Evolutionary conservation across 208 protist species (phyloP), one percentile per base, ranked within the genome.

Genomic region (Trypanosoma scelopori): DNA sequence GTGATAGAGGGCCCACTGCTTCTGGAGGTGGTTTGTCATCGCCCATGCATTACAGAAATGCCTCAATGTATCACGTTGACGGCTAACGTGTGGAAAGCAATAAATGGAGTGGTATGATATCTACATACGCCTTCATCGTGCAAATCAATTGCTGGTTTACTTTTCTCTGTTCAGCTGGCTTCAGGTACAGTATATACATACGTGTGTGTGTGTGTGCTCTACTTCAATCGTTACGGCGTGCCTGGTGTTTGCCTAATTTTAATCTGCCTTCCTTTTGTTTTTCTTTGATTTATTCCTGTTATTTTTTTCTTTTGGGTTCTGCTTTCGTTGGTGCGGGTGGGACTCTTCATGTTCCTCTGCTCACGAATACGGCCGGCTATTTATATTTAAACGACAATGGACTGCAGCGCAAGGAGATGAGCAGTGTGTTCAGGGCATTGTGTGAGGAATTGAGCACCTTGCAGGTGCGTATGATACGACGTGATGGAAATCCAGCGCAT

Each of bases 381-480:
- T 61, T 35, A 32, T 61, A 6, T 2, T 30, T 37, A 9, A 37
- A n/a, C n/a, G n/a, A n/a, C n/a, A n/a, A n/a, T n/a, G n/a, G 16
- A 27, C 15, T 50, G 16, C 5, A 35, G 55, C 27, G 43, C 9
- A n/a, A 6, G 7, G 4, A 13, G 32, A 70, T 71, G 66, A 43
- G 43, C 23, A 22, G 39, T n/a, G 37, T 20, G n/a, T 79, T 89
- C 69, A 41, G 48, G 25, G 32, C 59, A 0, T 47, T 94, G 16
- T 94, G 82, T 48, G 64, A 87, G 16, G 85, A 95, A 62, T 69
- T 96, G 58, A 65, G 77, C 7, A 72, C 71, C n/a, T 63, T 96
- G 9, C 90, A 96, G 53, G 56, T 96, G 37, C 73, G 76, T 28
- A 52, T 93, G 58, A 76, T 96, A 43, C 83, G 78, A 20, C 84